Conservation (phyloP, 768 basidiomycete genomes). For the Trametes elegans region DNA sequence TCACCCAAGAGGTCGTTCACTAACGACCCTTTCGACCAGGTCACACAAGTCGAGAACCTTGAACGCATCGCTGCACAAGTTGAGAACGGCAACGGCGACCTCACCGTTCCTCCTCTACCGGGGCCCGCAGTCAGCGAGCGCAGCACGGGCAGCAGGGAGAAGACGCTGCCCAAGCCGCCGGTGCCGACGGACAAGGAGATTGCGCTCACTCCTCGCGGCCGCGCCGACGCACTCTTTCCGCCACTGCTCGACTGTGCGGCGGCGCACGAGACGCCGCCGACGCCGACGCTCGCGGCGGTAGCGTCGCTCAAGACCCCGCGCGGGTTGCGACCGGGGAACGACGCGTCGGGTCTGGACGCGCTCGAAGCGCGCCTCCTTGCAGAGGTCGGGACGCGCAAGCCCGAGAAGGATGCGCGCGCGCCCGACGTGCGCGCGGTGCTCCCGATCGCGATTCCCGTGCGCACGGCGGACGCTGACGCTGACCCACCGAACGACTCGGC, state of each 20-base stretch:
- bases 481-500: conserved; percentile 43
- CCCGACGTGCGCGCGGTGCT: conserved; percentile 39
- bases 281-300: conserved; percentile 32
- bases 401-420: conserved; percentile 26
- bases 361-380: conserved; percentile 65
- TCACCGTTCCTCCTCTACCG: conserved; percentile 12
- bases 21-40: conserved; percentile 37
- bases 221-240: conserved; percentile 33
- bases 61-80: conserved; percentile 73
- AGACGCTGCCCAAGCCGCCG: conserved; percentile 61
- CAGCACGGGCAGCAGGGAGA: conserved; percentile 36
- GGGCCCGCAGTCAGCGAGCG: not conserved
- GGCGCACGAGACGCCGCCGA: conserved; percentile 21
- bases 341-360: conserved; percentile 61
- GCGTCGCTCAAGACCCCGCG: conserved; percentile 28
- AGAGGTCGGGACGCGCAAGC: conserved; percentile 68
- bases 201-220: conserved; percentile 15
- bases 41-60: conserved; percentile 57
- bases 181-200: conserved; percentile 44
- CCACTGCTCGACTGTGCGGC: conserved; percentile 13
- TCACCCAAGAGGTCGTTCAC: conserved; percentile 63
- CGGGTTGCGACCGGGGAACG: conserved; percentile 8
- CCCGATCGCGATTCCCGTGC: conserved; percentile 41
- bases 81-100: conserved; percentile 27
- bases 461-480: conserved; percentile 13